Base-by-base conservation (phyloP, 2,329 filamentous ascomycete species). In the Diplocarpon mali region DNA sequence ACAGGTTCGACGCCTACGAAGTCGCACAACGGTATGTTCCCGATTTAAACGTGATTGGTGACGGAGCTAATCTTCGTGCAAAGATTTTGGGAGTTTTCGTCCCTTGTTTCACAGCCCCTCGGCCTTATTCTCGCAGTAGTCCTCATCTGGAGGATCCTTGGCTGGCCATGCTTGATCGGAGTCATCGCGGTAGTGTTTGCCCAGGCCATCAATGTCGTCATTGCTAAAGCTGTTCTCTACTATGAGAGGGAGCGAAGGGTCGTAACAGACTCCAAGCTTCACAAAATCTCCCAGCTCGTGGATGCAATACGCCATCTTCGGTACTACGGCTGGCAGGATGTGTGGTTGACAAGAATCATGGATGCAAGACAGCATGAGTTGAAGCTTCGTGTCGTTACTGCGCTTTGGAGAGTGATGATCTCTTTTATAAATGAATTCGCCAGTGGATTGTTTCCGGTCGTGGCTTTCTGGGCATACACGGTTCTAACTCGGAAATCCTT, bases 281-380 rank as follows among this genome's bases (percentile, higher is more conserved):
- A 94, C 57, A 76, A 83, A 5, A 85, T 86, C 1, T 81, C 83
- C 2, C 86, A 94, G 57, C 92, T 93, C 47, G 84, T 95, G 41
- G 87, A 93, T 16, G 53, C 58, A 9, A 59, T 61, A 31, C 52
- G 57, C 14, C 58, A 61, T 45, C 42, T 61, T 5, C 47, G 59
- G 28, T 61, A 57, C 40, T 61, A 89, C 57, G 83, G 83, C 35
- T 92, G 85, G 85, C 83, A 90, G 62, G 73, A 76, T 43, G 72
- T 78, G 42, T 90, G 85, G 85, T 69, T 88, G 9, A 68, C 68
- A 2, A 72, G 75, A 30, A 83, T 89, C 45, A 75, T 87, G 67
- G 69, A 76, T 40, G 75, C 80, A 7, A 72, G 85, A 48, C 71
- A 80, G 45, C 71, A 73, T 31, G 85, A 92, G 61, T 63, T 92